Evolutionary conservation across 2,329 filamentous ascomycete genomes (phyloP).

Genomic region (Parastagonospora nodorum): DNA sequence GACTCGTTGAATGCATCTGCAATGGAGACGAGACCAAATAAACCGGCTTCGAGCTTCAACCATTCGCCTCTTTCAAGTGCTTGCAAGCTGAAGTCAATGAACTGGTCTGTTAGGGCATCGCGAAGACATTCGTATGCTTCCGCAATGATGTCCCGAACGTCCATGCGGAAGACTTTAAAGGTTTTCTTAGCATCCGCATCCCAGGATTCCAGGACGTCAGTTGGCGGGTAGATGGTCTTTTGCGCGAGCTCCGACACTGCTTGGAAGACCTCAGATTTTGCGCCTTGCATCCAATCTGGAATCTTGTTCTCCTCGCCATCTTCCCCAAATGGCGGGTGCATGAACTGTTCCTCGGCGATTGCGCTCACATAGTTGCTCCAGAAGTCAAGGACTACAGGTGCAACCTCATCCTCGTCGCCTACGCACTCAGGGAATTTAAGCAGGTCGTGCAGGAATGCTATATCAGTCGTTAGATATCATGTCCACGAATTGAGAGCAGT

Average conservation of each 20-base stretch:
- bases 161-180: slow-evolving; percentile 75
- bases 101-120: slow-evolving; percentile 51
- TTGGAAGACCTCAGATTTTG: slow-evolving; percentile 64
- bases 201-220: slow-evolving; percentile 66
- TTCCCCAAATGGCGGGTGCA: slow-evolving; percentile 32
- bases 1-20: slow-evolving; percentile 68
- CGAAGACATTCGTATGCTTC: slow-evolving; percentile 67
- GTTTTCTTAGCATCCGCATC: slow-evolving; percentile 69
- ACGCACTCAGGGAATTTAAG: slow-evolving; percentile 69
- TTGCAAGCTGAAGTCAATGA: slow-evolving; percentile 51
- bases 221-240: slow-evolving; percentile 71
- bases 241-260: slow-evolving; percentile 70
- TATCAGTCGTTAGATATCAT: slow-evolving; percentile 6
- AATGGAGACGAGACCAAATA: slow-evolving; percentile 69
- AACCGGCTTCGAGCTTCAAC: slow-evolving; percentile 57
- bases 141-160: slow-evolving; percentile 78
- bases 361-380: slow-evolving; percentile 79
- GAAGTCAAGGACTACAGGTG: slow-evolving; percentile 76
- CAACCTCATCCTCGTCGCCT: slow-evolving; percentile 74
- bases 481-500: not conserved
- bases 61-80: slow-evolving; percentile 51
- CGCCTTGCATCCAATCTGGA: slow-evolving; percentile 62
- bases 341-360: slow-evolving; percentile 59
- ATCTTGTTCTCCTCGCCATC: slow-evolving; percentile 24
- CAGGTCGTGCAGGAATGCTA: slow-evolving; percentile 64